Base-by-base conservation (phyloP, 2,329 filamentous ascomycete genomes). In the Trichoderma endophyticum region DNA sequence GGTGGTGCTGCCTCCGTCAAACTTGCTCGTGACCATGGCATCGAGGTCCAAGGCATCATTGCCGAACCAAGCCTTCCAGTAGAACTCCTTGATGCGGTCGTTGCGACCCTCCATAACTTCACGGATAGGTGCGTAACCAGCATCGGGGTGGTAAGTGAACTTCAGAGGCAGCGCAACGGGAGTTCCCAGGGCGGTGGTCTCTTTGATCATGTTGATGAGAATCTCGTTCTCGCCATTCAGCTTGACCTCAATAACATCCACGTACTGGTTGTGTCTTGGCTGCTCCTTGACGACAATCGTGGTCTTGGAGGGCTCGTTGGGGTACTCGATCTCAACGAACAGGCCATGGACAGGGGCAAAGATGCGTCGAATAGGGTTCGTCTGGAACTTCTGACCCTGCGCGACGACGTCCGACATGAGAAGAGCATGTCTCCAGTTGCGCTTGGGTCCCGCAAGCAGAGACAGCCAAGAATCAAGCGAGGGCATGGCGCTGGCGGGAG, bases 11-110 rank as follows among this genome's bases (percentile, higher is more conserved):
- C 96, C 96, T 79, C 96, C 96, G 76, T 96, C 93, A 79, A 99
- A 99, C 76, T 90, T 91, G 79, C 93, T 92, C 6, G 93, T 95
- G 67, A 97, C 93, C 43, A 93, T 87, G 18, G 92, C 91, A 77
- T 98, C 92, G 70, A 98, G 93, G 70, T 97, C 91, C 65, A 97
- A 87, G 57, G 87, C 83, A 78, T 97, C 95, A 73, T 95, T 88
- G 56, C 94, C 96, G 77, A 99, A 99, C 96, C 96, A 99, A 75
- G 97, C 91, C 77, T 91, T 91, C 90, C 97, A 99, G 87, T 99
- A 99, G 82, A 99, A 99, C 82, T 97, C 93, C 87, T 99, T 99
- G 86, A 99, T 98, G 75, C 94, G 93, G 80, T 99, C 95, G 80
- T 99, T 99, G 79, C 96, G 94, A 70, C 90, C 92, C 43, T 94